phyloP scores from a whole-genome alignment of 345 rosid species.

The Populus deltoides region DNA sequence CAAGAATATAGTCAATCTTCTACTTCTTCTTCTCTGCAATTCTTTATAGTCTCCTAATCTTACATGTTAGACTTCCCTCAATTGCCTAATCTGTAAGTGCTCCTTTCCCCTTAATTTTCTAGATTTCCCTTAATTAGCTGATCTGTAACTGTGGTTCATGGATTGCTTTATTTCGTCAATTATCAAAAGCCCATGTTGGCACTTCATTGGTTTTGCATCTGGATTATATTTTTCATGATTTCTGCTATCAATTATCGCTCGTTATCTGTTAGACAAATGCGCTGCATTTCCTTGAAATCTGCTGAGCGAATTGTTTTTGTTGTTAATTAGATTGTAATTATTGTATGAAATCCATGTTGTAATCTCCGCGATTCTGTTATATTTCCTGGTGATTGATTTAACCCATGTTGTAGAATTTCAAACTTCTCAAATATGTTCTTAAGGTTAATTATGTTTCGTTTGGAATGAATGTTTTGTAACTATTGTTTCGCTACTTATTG shows the following conservation, averaged over 20 bases:
- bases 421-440: background rate
- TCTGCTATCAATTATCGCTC: background rate
- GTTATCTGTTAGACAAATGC: background rate
- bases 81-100: background rate
- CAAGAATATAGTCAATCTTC: background rate
- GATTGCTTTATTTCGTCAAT: background rate
- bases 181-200: background rate
- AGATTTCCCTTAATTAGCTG: background rate
- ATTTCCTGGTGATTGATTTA: background rate
- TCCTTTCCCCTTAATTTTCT: background rate
- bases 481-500: background rate
- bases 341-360: background rate
- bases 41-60: background rate
- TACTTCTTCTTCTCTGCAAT: background rate
- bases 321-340: background rate
- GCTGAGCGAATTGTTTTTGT: background rate
- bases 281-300: background rate
- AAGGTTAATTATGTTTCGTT: background rate
- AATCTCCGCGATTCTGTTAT: background rate
- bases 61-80: background rate
- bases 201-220: slow-evolving; percentile 1
- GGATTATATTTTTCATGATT: background rate
- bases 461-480: background rate
- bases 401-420: background rate
- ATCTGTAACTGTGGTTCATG: background rate